These are phyloP conservation scores for Crithidia mellificae DNA, from an alignment of 208 protist genomes.

Conservation along the genomic window DNA sequence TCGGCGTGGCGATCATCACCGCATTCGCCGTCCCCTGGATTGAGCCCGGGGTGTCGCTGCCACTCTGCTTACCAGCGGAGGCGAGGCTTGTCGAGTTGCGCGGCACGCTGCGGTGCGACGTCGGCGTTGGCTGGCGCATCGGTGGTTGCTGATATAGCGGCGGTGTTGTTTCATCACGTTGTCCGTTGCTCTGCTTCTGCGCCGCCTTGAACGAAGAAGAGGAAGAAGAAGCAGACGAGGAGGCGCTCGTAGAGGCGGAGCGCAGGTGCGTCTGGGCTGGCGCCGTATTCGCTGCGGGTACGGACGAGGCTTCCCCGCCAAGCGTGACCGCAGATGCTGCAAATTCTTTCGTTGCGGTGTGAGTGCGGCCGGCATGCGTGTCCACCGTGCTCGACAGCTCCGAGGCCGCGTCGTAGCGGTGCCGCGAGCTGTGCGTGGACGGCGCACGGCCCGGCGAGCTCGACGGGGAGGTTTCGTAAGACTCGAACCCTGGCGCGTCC, in stretches of 20 bases:
- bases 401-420: neutral
- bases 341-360: neutral
- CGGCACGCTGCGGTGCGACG: neutral
- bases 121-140: neutral
- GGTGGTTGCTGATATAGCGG: constrained; percentile 1
- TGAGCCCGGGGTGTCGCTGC: constrained; percentile 1
- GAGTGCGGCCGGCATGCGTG: neutral
- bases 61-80: constrained; percentile 2
- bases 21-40: neutral
- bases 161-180: neutral
- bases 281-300: too few species aligned
- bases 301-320: too few species aligned
- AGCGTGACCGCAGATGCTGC: too few species aligned
- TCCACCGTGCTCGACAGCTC: neutral
- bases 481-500: neutral
- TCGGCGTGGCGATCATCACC: constrained; percentile 14
- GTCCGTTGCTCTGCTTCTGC: neutral
- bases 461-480: neutral
- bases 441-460: neutral
- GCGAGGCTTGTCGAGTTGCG: neutral
- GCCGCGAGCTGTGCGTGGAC: neutral
- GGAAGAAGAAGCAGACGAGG: neutral
- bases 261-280: neutral
- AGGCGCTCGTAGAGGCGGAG: neutral
- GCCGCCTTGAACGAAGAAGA: neutral